phyloP scores from a whole-genome alignment of 2,329 filamentous ascomycete genomes.

The Botrytis aclada region DNA sequence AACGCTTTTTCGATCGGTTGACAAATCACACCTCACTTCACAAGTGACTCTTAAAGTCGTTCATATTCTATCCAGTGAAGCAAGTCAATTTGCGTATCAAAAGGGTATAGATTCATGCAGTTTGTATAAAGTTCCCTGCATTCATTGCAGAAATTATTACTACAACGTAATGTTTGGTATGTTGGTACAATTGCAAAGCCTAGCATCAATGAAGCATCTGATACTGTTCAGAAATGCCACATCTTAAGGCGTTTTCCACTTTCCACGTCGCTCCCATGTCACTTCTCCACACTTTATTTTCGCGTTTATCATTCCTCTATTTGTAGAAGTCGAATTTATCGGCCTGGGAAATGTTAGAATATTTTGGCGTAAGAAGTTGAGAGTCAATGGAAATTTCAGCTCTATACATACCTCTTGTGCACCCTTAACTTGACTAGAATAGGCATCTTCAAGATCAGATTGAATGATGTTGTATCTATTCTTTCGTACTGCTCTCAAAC shows the following conservation, averaged over 20 bases:
- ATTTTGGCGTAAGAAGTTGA: not conserved
- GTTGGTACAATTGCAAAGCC: constrained; percentile 16
- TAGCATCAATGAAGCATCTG: constrained; percentile 4
- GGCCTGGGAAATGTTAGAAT: constrained; percentile 44
- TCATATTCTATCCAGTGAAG: not conserved
- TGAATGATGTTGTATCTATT: constrained; percentile 99
- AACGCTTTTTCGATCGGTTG: not conserved
- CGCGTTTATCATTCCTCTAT: constrained; percentile 42
- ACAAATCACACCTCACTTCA: not conserved
- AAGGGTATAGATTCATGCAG: constrained; percentile 13
- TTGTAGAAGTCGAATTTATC: constrained; percentile 92
- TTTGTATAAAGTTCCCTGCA: constrained; percentile 5
- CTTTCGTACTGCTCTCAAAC: constrained; percentile 89
- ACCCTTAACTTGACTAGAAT: constrained; percentile 93
- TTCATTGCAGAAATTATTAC: constrained; percentile 13
- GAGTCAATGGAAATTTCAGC: constrained; percentile 34
- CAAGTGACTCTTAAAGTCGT: not conserved
- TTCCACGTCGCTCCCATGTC: not conserved
- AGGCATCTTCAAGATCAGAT: constrained; percentile 92
- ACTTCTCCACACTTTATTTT: not conserved
- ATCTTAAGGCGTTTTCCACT: not conserved
- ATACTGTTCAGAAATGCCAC: constrained; percentile 11
- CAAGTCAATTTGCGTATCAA: not conserved
- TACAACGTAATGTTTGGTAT: constrained; percentile 16
- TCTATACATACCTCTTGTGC: constrained; percentile 59